These are phyloP conservation scores for Lipomyces japonicus DNA, from an alignment of 805 yeast genomes.

Conservation along the genomic window DNA sequence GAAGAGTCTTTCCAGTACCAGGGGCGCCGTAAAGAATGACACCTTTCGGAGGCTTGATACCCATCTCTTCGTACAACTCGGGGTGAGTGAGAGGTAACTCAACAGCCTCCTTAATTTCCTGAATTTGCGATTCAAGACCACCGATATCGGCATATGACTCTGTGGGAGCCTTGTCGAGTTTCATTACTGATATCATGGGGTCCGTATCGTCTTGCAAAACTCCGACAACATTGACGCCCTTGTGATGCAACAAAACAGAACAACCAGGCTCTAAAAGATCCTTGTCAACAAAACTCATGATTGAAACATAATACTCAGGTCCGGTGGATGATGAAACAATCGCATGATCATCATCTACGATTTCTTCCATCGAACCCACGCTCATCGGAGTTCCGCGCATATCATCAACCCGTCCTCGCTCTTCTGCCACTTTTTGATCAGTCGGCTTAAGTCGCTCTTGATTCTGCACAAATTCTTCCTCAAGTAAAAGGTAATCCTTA, in stretches of 20 bases:
- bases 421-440: constrained; percentile 94
- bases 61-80: constrained; percentile 96
- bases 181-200: constrained; percentile 97
- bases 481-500: constrained; percentile 89
- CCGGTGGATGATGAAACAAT: constrained; percentile 95
- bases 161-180: constrained; percentile 94
- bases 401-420: constrained; percentile 90
- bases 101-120: constrained; percentile 95
- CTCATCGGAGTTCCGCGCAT: constrained; percentile 95
- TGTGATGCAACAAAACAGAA: constrained; percentile 90
- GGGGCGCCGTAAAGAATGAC: constrained; percentile 96
- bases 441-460: constrained; percentile 94
- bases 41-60: constrained; percentile 97
- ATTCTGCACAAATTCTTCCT: constrained; percentile 88
- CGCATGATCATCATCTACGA: constrained; percentile 97
- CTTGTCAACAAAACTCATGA: constrained; percentile 93
- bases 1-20: constrained; percentile 92
- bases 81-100: constrained; percentile 96
- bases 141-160: constrained; percentile 97
- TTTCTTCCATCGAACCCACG: constrained; percentile 93
- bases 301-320: constrained; percentile 95
- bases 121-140: constrained; percentile 91
- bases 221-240: constrained; percentile 94
- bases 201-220: constrained; percentile 97
- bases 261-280: constrained; percentile 95